Percentiles rank a stretch among this genome's conserved stretches.
Conservation (phyloP, 768 basidiomycete genomes). For the Kwoniella sp. region DNA sequence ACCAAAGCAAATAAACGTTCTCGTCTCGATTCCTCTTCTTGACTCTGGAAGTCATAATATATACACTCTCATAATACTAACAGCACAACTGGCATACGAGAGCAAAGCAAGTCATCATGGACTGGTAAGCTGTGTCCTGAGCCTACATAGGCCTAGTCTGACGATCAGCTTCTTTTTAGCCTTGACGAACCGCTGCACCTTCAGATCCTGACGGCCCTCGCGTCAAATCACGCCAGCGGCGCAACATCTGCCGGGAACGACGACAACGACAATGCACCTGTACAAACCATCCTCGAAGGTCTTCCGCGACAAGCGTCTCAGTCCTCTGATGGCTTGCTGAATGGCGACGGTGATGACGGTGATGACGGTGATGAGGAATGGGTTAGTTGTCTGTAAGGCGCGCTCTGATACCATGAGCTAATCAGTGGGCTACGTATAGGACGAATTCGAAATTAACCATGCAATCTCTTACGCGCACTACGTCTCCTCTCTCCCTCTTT, state of each 20-base stretch:
- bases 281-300: constrained; percentile 28
- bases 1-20: neutral
- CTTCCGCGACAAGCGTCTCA: constrained; percentile 17
- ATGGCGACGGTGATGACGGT: neutral
- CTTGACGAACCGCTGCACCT: constrained; percentile 52
- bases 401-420: neutral
- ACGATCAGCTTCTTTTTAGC: constrained; percentile 17
- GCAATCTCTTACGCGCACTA: constrained; percentile 53
- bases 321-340: neutral
- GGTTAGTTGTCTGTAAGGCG: constrained; percentile 25
- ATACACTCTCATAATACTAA: neutral
- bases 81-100: neutral
- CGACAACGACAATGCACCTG: constrained; percentile 10
- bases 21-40: too few species aligned
- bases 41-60: too few species aligned
- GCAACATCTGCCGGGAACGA: neutral
- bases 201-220: constrained; percentile 49
- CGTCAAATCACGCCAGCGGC: constrained; percentile 36
- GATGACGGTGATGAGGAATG: constrained; percentile 42
- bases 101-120: constrained; percentile 27
- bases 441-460: constrained; percentile 47
- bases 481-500: constrained; percentile 39
- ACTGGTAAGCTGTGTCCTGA: constrained; percentile 42
- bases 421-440: too few species aligned
- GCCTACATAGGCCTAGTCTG: too few species aligned